phyloP scores from a whole-genome alignment of 208 protist species.

The Trypanosoma scelopori region DNA sequence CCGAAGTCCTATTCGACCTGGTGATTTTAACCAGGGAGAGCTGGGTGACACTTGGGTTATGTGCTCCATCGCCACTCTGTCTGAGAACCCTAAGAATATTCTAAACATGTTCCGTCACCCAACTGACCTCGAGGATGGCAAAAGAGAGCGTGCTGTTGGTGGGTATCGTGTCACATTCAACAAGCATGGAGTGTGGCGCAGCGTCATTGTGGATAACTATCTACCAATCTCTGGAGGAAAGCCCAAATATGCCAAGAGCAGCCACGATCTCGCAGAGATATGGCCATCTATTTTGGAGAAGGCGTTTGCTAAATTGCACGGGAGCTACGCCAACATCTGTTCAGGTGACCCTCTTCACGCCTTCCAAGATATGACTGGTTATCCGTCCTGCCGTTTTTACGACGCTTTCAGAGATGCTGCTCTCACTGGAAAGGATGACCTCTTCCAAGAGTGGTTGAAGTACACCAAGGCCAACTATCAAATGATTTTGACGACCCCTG shows the following conservation, averaged over 20 bases:
- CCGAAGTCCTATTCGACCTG: conserved; percentile 38
- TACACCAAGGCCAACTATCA: conserved; percentile 47
- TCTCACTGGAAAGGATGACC: conserved; percentile 27
- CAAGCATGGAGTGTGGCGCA: conserved; percentile 83
- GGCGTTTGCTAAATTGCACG: conserved; percentile 89
- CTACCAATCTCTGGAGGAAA: conserved; percentile 57
- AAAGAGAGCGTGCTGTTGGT: conserved; percentile 65
- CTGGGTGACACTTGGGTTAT: conserved; percentile 79
- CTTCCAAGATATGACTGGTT: conserved; percentile 82
- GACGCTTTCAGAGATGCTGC: conserved; percentile 30
- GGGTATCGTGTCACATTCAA: conserved; percentile 81
- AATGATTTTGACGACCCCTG: conserved; percentile 78
- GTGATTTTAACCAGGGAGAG: conserved; percentile 50
- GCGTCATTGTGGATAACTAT: conserved; percentile 83
- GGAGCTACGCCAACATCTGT: conserved; percentile 75
- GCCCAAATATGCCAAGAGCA: conserved; percentile 62
- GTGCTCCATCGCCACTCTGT: conserved; percentile 55
- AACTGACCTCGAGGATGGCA: conserved; percentile 38
- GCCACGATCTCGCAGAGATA: conserved; percentile 60
- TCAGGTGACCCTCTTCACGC: conserved; percentile 81
- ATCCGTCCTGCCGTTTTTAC: conserved; percentile 66
- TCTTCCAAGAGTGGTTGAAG: conserved; percentile 55
- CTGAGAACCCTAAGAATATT: conserved; percentile 47
- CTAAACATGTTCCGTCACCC: conserved; percentile 72
- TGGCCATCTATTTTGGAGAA: conserved; percentile 87